A percentile compares a stretch with the other conserved stretches of the same genome.
These are phyloP conservation scores for Boletus huronensis DNA, from an alignment of 768 basidiomycete species.

Conservation along the genomic window DNA sequence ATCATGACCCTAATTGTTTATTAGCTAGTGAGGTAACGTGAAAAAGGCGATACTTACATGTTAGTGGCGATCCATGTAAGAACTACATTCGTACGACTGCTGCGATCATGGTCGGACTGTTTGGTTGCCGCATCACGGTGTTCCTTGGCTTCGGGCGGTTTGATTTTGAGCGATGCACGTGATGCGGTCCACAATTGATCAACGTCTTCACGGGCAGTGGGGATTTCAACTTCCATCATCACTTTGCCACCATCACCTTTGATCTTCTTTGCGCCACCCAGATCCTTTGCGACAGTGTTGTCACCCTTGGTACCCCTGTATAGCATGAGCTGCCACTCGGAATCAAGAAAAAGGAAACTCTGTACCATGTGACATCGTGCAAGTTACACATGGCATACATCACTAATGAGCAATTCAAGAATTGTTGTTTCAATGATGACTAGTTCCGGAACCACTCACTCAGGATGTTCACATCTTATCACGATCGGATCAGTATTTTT, in stretches of 20 bases:
- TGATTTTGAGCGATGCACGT: constrained; percentile 61
- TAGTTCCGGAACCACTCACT: constrained; percentile 38
- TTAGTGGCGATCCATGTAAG: constrained; percentile 82
- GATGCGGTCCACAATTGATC: constrained; percentile 85
- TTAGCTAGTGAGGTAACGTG: background rate
- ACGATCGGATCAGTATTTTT: constrained; percentile 7
- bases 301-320: constrained; percentile 87
- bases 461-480: constrained; percentile 71
- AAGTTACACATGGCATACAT: constrained; percentile 95
- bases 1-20: constrained; percentile 54
- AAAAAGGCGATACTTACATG: constrained; percentile 48
- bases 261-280: constrained; percentile 88
- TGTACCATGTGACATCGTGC: constrained; percentile 81
- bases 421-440: background rate
- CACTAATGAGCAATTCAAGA: constrained; percentile 39
- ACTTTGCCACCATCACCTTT: constrained; percentile 83
- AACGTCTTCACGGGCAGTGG: constrained; percentile 80
- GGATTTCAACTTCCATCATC: constrained; percentile 81
- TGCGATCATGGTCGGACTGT: constrained; percentile 82
- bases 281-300: constrained; percentile 82
- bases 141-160: constrained; percentile 69
- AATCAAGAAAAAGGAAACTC: constrained; percentile 1
- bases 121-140: constrained; percentile 86
- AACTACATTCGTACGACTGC: constrained; percentile 81
- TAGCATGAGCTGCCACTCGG: constrained; percentile 1